Evolutionary conservation across 371 early-diverging fungal genomes (phyloP), one percentile per base, ranked within the genome.

Genomic region (Coemansia sp.): DNA sequence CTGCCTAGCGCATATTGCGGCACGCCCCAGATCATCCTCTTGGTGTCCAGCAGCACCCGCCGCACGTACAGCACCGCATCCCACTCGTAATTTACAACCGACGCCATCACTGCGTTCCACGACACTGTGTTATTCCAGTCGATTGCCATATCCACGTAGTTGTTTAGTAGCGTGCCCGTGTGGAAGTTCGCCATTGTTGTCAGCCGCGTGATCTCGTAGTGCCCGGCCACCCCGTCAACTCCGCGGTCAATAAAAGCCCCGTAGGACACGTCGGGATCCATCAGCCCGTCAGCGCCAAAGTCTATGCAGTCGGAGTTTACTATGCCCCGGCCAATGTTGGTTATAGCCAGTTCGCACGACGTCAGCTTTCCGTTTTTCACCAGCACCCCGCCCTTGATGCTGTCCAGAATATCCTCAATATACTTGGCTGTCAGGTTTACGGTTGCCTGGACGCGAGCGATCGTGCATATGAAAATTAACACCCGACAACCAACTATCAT

Each of bases 81-180:
- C 30, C 30, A 30, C 30, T 20, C 8, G 30, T 3, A 12, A 20
- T 0, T 7, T 33, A 10, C 30, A 12, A 31, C 51, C 50, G 30
- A 9, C 9, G 7, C 7, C 9, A 50, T 31, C 9, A 38, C 9
- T 9, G 38, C 38, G 5, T 9, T 5, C 38, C 38, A 38, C 38
- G 38, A 9, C 2, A 38, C 38, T 3, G 59, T 20, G 26, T 63
- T 63, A 3, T 20, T 40, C 68, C 69, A 68, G 4, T 57, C 52
- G 30, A 57, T 59, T 33, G 65, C 50, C 0, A 70, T 7, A 0
- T 65, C 6, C 2, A 65, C 63, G 3, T 65, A 11, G 36, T 66
- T 65, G 53, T 70, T 65, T 36, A 55, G 49, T 34, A 55, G 26
- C 8, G 66, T 62, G 65, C 10, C n/a, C 8, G 0, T 50, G 56